Percentiles rank a stretch among this genome's conserved stretches.
These are phyloP conservation scores for Tricholoma sp. DNA, from an alignment of 768 basidiomycete species.

Conservation along the genomic window DNA sequence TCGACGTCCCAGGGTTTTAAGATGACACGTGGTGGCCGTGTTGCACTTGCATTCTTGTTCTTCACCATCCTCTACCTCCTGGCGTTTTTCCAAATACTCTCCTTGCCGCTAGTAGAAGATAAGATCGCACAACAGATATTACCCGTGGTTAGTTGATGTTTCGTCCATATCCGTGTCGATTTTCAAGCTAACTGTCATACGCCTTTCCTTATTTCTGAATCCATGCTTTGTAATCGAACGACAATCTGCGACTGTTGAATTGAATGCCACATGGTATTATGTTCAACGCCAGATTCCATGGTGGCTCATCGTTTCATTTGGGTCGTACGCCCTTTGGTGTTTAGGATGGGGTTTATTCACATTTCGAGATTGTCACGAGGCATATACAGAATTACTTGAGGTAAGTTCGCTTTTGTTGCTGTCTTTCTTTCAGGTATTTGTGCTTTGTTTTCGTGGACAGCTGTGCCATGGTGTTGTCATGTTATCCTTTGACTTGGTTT, in stretches of 20 bases:
- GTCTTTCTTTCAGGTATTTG: not conserved
- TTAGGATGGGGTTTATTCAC: conserved; percentile 72
- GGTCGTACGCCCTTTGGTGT: conserved; percentile 72
- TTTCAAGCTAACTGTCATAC: not conserved
- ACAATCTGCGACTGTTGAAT: not conserved
- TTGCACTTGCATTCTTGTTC: conserved; percentile 39
- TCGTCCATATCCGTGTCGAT: not conserved
- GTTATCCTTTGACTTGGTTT: not conserved
- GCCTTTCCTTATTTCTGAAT: not conserved
- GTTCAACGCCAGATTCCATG: conserved; percentile 60
- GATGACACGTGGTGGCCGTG: conserved; percentile 60
- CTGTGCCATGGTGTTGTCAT: conserved; percentile 4
- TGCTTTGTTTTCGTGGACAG: not conserved
- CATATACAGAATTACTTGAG: conserved; percentile 60
- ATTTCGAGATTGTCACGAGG: conserved; percentile 75
- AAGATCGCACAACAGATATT: conserved; percentile 43
- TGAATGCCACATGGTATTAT: not conserved
- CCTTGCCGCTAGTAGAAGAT: conserved; percentile 47
- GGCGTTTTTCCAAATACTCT: conserved; percentile 47
- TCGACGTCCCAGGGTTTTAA: not conserved
- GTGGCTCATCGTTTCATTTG: conserved; percentile 78
- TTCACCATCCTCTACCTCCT: conserved; percentile 47
- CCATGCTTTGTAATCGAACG: not conserved
- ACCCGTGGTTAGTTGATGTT: conserved; percentile 47
- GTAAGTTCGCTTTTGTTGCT: conserved; percentile 34